Conservation (phyloP, 306 rosid genomes). For the Vicia sativa region DNA sequence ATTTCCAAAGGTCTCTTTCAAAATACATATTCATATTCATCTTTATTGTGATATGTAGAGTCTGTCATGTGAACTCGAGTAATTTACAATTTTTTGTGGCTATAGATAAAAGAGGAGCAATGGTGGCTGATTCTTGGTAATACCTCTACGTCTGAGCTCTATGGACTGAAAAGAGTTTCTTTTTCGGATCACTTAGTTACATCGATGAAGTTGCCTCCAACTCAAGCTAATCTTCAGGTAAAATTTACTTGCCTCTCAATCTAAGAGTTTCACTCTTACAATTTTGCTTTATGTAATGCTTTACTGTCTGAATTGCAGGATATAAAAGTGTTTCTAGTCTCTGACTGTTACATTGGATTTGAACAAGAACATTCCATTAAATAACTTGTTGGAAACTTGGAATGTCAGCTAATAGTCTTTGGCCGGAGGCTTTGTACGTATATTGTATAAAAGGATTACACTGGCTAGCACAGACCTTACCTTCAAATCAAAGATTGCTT, state of each 20-base stretch:
- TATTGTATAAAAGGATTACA: not conserved
- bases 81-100: constrained; percentile 20
- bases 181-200: constrained; percentile 75
- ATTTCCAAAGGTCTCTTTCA: constrained; percentile 73
- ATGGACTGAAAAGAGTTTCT: constrained; percentile 82
- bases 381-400: constrained; percentile 14
- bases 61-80: constrained; percentile 2
- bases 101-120: constrained; percentile 89
- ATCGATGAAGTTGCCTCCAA: constrained; percentile 73
- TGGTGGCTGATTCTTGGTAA: constrained; percentile 98
- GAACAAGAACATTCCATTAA: constrained; percentile 76
- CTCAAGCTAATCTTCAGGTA: constrained; percentile 57
- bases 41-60: constrained; percentile 5
- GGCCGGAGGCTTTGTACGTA: not conserved
- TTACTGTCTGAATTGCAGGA: constrained; percentile 51
- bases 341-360: constrained; percentile 91
- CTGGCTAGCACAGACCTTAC: not conserved
- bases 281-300: not conserved
- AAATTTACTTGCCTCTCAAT: constrained; percentile 29
- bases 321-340: constrained; percentile 70
- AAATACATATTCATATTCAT: not conserved
- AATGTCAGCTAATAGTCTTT: constrained; percentile 5
- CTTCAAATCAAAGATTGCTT: not conserved
- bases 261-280: constrained; percentile 9
- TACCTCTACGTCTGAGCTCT: constrained; percentile 67